These are phyloP conservation scores for Solanum tarapatanum DNA, from an alignment of 257 asterid species.

Conservation along the genomic window DNA sequence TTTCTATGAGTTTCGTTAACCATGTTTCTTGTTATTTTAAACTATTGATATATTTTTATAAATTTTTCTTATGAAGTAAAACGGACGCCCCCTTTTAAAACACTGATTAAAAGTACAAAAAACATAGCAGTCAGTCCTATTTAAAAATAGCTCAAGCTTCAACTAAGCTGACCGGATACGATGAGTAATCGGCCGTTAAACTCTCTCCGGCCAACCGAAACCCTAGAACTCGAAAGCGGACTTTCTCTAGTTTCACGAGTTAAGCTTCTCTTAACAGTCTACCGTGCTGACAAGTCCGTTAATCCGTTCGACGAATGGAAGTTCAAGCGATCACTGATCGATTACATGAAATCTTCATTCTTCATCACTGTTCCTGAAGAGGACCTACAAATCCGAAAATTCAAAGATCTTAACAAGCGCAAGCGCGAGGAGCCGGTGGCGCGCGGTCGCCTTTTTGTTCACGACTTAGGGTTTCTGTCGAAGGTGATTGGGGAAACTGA, in stretches of 20 bases:
- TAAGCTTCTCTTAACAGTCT: conserved; percentile 51
- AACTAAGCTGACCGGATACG: background rate
- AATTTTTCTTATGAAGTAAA: no score
- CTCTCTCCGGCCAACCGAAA: conserved; percentile 34
- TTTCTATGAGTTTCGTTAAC: no score
- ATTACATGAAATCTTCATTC: conserved; percentile 47
- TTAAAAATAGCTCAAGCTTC: background rate
- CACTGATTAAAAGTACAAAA: background rate
- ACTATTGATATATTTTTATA: no score
- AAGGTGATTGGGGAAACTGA: conserved; percentile 10
- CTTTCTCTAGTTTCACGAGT: conserved; percentile 62
- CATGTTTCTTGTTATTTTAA: no score
- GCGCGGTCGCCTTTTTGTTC: conserved; percentile 50
- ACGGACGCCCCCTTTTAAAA: background rate
- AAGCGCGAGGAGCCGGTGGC: conserved; percentile 95
- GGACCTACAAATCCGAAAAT: conserved; percentile 44
- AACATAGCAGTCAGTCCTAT: background rate
- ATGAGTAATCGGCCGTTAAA: conserved; percentile 18
- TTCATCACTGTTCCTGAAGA: conserved; percentile 45
- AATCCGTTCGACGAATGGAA: conserved; percentile 84
- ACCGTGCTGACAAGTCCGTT: conserved; percentile 82
- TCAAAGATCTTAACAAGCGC: conserved; percentile 69
- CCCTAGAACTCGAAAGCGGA: conserved; percentile 54
- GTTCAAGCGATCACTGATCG: conserved; percentile 66
- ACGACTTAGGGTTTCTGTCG: conserved; percentile 59